These are phyloP conservation scores for Apiotrichum akiyoshidainum DNA, from an alignment of 1,284 basidiomycete genomes.

Conservation along the genomic window DNA sequence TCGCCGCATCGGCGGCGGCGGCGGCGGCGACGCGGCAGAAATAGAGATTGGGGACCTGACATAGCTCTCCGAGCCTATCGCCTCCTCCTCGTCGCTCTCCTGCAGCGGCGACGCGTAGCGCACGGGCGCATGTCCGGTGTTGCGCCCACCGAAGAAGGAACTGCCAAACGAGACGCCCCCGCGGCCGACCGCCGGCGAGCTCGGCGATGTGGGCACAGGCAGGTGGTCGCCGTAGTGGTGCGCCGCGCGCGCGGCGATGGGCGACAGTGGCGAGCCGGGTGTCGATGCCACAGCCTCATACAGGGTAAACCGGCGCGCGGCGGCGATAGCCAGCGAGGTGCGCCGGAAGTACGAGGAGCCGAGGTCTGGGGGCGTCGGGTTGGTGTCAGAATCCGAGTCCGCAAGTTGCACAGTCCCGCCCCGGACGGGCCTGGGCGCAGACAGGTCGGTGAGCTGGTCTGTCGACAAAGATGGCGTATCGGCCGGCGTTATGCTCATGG, in stretches of 20 bases:
- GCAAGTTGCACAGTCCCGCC: too few relatives aligned
- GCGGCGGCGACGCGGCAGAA: background rate
- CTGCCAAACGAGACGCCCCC: background rate
- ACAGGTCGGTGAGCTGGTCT: background rate
- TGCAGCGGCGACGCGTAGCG: background rate
- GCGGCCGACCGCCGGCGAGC: too few relatives aligned
- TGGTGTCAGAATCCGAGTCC: too few relatives aligned
- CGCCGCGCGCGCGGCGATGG: background rate
- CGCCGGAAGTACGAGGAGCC: conserved; percentile 5
- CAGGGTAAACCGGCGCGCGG: conserved; percentile 21
- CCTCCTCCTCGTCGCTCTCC: background rate
- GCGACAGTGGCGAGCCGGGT: conserved; percentile 1
- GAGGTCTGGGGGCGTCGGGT: too few relatives aligned
- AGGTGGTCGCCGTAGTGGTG: background rate
- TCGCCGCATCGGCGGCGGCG: background rate
- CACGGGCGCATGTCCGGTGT: background rate
- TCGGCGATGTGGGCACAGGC: background rate
- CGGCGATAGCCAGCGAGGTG: conserved; percentile 23
- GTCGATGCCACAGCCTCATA: background rate
- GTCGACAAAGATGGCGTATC: background rate
- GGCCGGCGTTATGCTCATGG: conserved; percentile 4
- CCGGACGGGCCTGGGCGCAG: too few relatives aligned
- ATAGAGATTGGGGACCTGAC: too few relatives aligned
- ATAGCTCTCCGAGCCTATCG: background rate
- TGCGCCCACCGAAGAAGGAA: background rate